Evolutionary conservation across 768 basidiomycete species (phyloP).

Genomic region (Tubosaeta sp.): DNA sequence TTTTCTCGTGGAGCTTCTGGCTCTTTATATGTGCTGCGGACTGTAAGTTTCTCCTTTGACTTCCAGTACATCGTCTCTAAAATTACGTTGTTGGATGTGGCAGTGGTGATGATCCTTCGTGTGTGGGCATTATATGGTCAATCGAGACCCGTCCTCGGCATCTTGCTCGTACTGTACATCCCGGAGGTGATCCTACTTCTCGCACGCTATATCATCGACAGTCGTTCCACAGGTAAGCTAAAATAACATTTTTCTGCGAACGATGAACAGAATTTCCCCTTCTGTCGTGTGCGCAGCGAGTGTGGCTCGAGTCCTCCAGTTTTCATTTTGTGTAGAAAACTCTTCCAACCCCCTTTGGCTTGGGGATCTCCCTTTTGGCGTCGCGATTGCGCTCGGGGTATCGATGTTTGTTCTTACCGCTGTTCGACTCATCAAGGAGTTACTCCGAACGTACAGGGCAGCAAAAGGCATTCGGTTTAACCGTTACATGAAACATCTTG

Average conservation of each 20-base stretch:
- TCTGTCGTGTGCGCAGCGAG: neutral
- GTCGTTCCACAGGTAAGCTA: neutral
- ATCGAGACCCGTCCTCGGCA: neutral
- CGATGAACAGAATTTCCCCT: neutral
- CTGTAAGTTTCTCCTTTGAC: neutral
- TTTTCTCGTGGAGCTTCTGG: neutral
- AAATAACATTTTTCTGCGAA: neutral
- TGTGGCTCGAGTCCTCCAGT: neutral
- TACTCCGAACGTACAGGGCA: neutral
- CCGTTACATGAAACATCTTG: neutral
- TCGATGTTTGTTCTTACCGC: neutral
- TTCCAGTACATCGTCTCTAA: neutral
- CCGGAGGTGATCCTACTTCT: neutral
- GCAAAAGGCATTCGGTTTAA: neutral
- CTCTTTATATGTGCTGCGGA: conserved; percentile 1
- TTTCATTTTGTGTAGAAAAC: neutral
- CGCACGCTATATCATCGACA: neutral
- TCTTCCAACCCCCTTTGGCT: neutral
- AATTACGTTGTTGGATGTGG: neutral
- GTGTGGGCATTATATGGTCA: conserved; percentile 2
- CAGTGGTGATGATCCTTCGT: conserved; percentile 5
- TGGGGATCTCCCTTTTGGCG: neutral
- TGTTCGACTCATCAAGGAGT: neutral
- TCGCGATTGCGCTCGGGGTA: neutral
- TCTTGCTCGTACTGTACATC: neutral